Percentiles rank a stretch among this genome's conserved stretches.
These are phyloP conservation scores for Kluyveromyces siamensis DNA, from an alignment of 805 yeast genomes.

Conservation along the genomic window DNA sequence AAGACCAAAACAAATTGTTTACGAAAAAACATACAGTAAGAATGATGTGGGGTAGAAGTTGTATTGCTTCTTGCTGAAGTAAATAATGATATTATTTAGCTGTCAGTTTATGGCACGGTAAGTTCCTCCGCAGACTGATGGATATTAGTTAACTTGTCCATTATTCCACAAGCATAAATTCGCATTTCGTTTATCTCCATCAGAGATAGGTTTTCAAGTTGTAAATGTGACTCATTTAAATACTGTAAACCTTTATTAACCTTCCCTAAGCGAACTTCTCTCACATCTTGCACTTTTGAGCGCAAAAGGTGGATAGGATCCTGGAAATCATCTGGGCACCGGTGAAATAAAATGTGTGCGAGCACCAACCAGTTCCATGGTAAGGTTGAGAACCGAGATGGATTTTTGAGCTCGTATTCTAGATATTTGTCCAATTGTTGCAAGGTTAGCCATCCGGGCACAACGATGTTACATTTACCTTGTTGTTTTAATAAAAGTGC, in stretches of 20 bases:
- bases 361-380: slow-evolving; percentile 90
- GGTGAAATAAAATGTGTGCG: slow-evolving; percentile 53
- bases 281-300: slow-evolving; percentile 66
- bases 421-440: slow-evolving; percentile 45
- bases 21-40: too few species aligned
- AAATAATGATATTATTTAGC: background rate
- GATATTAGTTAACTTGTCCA: slow-evolving; percentile 65
- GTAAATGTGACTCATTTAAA: slow-evolving; percentile 74
- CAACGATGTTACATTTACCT: slow-evolving; percentile 73
- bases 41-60: too few species aligned
- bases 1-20: too few species aligned
- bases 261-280: slow-evolving; percentile 76
- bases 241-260: slow-evolving; percentile 70
- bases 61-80: too few species aligned
- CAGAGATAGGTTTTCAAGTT: slow-evolving; percentile 70
- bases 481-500: slow-evolving; percentile 79
- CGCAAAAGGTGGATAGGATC: slow-evolving; percentile 67
- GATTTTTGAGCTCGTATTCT: slow-evolving; percentile 54
- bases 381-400: slow-evolving; percentile 53
- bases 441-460: slow-evolving; percentile 75
- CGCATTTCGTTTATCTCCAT: slow-evolving; percentile 84
- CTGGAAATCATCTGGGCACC: slow-evolving; percentile 69
- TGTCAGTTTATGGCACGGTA: slow-evolving; percentile 6
- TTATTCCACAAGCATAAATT: slow-evolving; percentile 70
- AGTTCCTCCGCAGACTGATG: slow-evolving; percentile 10